A percentile compares a stretch with the other conserved stretches of the same genome.
These are phyloP conservation scores for Chaetomiaceae sp. DNA, from an alignment of 2,329 filamentous ascomycete genomes.

Conservation along the genomic window DNA sequence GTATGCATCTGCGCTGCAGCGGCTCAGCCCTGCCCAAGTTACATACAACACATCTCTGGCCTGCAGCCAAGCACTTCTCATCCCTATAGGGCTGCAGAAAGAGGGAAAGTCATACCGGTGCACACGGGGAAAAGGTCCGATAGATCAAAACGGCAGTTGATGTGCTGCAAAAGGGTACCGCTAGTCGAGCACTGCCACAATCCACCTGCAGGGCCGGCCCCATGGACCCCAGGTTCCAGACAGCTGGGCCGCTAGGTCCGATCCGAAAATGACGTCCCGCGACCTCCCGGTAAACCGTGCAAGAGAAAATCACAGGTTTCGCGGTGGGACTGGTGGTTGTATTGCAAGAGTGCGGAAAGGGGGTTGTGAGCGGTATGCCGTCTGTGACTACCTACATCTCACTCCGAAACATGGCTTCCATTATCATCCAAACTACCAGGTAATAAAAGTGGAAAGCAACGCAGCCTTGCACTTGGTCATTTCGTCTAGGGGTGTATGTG, in stretches of 20 bases:
- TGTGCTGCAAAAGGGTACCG: not conserved
- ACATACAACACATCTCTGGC: not conserved
- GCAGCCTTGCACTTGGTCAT: not conserved
- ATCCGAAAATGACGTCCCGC: not conserved
- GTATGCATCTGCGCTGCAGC: not conserved
- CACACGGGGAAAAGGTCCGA: not conserved
- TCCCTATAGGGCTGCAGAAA: conserved; percentile 20
- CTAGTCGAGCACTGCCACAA: conserved; percentile 21
- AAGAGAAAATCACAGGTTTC: too few species aligned
- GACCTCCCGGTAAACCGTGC: too few species aligned
- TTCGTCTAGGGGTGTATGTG: not conserved
- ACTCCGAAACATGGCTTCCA: conserved; percentile 4
- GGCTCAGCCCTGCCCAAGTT: conserved; percentile 1
- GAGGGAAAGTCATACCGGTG: not conserved
- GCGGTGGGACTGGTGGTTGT: not conserved
- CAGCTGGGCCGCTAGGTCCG: not conserved
- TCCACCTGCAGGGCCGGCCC: conserved; percentile 13
- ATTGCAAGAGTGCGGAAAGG: not conserved
- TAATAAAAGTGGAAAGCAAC: not conserved
- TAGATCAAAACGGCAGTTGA: not conserved
- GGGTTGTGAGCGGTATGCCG: not conserved
- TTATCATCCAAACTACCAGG: conserved; percentile 13
- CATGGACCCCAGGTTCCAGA: not conserved
- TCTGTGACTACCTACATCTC: not conserved
- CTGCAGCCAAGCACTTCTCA: conserved; percentile 8